Evolutionary conservation across 495 filamentous ascomycete species (phyloP), one percentile per base, ranked within the genome.

Genomic region (Talaromyces wortmannii): DNA sequence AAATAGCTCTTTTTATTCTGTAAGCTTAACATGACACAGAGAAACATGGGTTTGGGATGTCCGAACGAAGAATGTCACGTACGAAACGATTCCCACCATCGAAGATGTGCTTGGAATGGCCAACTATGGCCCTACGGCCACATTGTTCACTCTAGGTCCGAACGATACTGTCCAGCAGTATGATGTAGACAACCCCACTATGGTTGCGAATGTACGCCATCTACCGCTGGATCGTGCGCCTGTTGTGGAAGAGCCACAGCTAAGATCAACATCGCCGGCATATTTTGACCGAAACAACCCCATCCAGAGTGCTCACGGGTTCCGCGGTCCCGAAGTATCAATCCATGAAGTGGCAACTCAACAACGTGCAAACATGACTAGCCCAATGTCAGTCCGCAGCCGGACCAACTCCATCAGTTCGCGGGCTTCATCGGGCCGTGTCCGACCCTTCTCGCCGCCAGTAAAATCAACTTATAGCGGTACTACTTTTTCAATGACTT

Each of bases 41-140:
- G 87, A 94, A 76, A 96, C 92, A 52, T 85, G 87, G 63, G 83
- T 89, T 40, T 97, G 94, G 92, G 94, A 98, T 78, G 94, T 98
- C 55, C 81, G 91, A 59, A 98, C 95, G 8, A 98, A 97, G 66
- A 87, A 92, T 58, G 89, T 97, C 55, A 87, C 91, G 12, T 95
- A 82, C 68, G 91, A 96, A 59, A 78, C 80, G 47, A 88, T 98
- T 45, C 89, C 90, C 31, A 97, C 91, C 6, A 79, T 92, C 16
- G 87, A 91, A 5, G 83, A 85, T 32, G 82, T 96, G 48, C 82
- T 80, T 45, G 94, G 89, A 29, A 77, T 98, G 18, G 85, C 91
- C 23, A 87, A 91, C 57, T 96, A 92, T 68, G 94, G 94, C 0
- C 88, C 91, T 1, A 88, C 85, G 2, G 92, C 92, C 11, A 87